phyloP scores from a whole-genome alignment of 805 yeast species.

The Candida pseudoglaebosa region DNA sequence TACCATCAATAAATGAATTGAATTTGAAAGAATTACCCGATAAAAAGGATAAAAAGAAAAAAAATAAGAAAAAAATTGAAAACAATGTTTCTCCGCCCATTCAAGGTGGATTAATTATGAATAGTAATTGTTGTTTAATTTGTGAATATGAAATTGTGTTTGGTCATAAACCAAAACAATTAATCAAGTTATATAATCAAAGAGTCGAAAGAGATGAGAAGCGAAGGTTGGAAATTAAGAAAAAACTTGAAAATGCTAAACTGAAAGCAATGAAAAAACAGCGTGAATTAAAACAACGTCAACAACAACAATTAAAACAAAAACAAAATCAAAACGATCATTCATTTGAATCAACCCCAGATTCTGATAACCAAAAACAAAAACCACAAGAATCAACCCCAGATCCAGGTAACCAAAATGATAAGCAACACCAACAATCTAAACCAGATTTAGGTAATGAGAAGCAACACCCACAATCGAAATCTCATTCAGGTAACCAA shows the following conservation, averaged over 20 bases:
- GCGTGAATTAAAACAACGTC: constrained; percentile 14
- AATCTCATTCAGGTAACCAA: too few relatives aligned
- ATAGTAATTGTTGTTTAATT: constrained; percentile 36
- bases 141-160: constrained; percentile 52
- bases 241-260: constrained; percentile 35
- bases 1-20: constrained; percentile 14
- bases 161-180: constrained; percentile 47
- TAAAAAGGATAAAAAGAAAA: constrained; percentile 17
- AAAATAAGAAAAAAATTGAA: constrained; percentile 18
- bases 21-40: constrained; percentile 3
- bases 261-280: constrained; percentile 29
- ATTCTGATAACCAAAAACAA: too few relatives aligned
- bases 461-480: too few relatives aligned
- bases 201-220: constrained; percentile 26
- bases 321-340: constrained; percentile 13
- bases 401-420: too few relatives aligned
- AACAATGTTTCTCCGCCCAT: neutral
- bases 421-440: too few relatives aligned
- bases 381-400: too few relatives aligned
- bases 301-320: constrained; percentile 7
- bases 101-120: neutral
- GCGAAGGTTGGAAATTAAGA: constrained; percentile 31
- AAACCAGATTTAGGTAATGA: too few relatives aligned
- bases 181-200: constrained; percentile 48
- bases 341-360: too few relatives aligned